Conservation (phyloP, 2,329 filamentous ascomycete genomes). For the Escovopsis weberi region DNA sequence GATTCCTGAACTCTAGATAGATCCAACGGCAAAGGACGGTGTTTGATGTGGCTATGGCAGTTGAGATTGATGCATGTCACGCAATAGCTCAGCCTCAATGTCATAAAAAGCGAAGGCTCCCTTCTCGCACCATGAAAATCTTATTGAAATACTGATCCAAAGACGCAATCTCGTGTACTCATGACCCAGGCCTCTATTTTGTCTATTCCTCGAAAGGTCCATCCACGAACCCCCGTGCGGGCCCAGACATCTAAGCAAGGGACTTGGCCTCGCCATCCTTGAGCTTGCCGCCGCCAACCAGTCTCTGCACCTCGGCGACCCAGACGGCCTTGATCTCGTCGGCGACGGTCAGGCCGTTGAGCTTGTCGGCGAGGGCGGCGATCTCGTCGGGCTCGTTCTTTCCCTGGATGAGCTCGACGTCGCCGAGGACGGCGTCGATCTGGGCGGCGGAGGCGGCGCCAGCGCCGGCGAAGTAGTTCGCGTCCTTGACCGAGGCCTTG, state of each 20-base stretch:
- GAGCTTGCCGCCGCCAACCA: conserved; percentile 70
- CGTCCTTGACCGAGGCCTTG: conserved; percentile 86
- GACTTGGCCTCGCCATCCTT: conserved; percentile 71
- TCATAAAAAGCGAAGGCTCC: too few relatives aligned
- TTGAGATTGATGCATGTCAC: not conserved
- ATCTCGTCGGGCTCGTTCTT: conserved; percentile 90
- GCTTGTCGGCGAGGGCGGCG: conserved; percentile 64
- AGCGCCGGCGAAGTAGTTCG: conserved; percentile 79
- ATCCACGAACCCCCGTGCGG: too few relatives aligned
- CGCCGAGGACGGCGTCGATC: conserved; percentile 70
- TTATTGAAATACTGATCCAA: too few relatives aligned
- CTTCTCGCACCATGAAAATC: too few relatives aligned
- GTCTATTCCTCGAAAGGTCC: not conserved
- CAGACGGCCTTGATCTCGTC: conserved; percentile 79
- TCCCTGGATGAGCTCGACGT: conserved; percentile 73
- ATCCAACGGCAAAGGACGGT: not conserved
- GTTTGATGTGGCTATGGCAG: not conserved
- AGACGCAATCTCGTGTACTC: not conserved
- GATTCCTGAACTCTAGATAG: too few relatives aligned
- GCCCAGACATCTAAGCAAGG: conserved; percentile 23
- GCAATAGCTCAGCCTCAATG: too few relatives aligned
- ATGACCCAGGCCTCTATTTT: not conserved
- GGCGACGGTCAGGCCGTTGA: conserved; percentile 64
- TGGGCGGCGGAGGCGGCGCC: conserved; percentile 53
- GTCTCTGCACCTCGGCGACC: conserved; percentile 59